phyloP scores from a whole-genome alignment of 768 basidiomycete genomes.

The Rhodotorula diobovata region DNA sequence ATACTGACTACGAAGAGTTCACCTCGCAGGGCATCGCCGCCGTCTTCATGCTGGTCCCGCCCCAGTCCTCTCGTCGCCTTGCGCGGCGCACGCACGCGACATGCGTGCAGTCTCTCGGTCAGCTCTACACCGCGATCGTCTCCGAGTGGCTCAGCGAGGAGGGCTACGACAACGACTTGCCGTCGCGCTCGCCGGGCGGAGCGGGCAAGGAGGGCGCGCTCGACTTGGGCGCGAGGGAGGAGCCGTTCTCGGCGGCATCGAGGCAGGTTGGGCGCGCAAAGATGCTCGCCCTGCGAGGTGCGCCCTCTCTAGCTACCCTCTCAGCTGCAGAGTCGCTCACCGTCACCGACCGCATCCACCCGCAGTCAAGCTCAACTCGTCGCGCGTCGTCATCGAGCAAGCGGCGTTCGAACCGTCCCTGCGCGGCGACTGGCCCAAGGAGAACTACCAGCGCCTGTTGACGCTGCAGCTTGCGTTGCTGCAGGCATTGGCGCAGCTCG shows the following conservation, averaged over 20 bases:
- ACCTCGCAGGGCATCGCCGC: conserved; percentile 53
- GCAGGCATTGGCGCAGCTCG: conserved; percentile 42
- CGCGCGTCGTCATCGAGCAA: conserved; percentile 36
- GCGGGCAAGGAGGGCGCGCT: background rate
- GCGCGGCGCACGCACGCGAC: conserved; percentile 28
- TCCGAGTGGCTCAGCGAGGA: conserved; percentile 22
- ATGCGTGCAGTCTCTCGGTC: conserved; percentile 13
- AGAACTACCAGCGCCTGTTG: conserved; percentile 53
- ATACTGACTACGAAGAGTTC: background rate
- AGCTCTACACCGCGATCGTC: conserved; percentile 19
- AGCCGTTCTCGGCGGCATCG: conserved; percentile 1
- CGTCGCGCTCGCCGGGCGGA: background rate
- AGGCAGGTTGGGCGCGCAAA: conserved; percentile 17
- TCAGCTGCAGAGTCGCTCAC: too few species aligned
- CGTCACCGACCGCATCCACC: too few species aligned
- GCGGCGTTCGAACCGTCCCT: conserved; percentile 26
- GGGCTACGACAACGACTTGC: background rate
- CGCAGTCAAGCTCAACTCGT: conserved; percentile 33
- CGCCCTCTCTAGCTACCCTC: background rate
- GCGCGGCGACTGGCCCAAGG: conserved; percentile 56
- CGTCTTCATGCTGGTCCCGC: conserved; percentile 56
- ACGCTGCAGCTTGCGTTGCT: conserved; percentile 52
- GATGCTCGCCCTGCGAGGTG: conserved; percentile 16
- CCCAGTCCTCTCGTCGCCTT: conserved; percentile 48
- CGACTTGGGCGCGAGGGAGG: background rate